Evolutionary conservation across 805 yeast genomes (phyloP).

Genomic region (Zygoascus bituminiphila): DNA sequence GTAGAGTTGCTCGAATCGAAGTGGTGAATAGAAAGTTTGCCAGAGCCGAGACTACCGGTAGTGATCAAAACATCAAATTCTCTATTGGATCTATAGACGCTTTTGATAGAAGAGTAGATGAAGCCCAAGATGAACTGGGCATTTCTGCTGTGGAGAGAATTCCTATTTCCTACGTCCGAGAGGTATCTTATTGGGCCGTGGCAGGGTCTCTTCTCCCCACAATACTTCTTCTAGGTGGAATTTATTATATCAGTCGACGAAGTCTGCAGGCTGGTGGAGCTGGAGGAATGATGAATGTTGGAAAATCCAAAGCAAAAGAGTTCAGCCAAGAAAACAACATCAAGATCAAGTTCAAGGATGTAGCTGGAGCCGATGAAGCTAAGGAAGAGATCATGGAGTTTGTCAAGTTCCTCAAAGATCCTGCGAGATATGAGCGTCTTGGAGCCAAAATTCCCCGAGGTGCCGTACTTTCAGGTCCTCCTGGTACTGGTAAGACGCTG

Average conservation of each 20-base stretch:
- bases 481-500: slow-evolving; percentile 97
- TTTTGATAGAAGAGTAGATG: slow-evolving; percentile 72
- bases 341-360: slow-evolving; percentile 82
- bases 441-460: slow-evolving; percentile 99
- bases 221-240: slow-evolving; percentile 74
- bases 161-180: slow-evolving; percentile 73
- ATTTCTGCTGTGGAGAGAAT: slow-evolving; percentile 56
- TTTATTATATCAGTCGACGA: slow-evolving; percentile 69
- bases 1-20: slow-evolving; percentile 60
- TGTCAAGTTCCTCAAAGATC: slow-evolving; percentile 85
- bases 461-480: slow-evolving; percentile 96
- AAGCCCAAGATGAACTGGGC: slow-evolving; percentile 62
- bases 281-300: slow-evolving; percentile 74
- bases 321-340: slow-evolving; percentile 90
- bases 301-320: slow-evolving; percentile 83
- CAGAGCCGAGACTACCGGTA: slow-evolving; percentile 53
- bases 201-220: slow-evolving; percentile 79
- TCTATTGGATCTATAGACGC: slow-evolving; percentile 82
- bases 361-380: slow-evolving; percentile 96
- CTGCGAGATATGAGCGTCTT: slow-evolving; percentile 76
- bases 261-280: slow-evolving; percentile 54
- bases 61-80: slow-evolving; percentile 55
- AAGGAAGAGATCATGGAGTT: slow-evolving; percentile 97
- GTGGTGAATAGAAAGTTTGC: slow-evolving; percentile 75
- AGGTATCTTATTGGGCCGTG: slow-evolving; percentile 56